Conservation (phyloP, 352 stramenopile genomes). For the Heterotrichella gracilis region DNA sequence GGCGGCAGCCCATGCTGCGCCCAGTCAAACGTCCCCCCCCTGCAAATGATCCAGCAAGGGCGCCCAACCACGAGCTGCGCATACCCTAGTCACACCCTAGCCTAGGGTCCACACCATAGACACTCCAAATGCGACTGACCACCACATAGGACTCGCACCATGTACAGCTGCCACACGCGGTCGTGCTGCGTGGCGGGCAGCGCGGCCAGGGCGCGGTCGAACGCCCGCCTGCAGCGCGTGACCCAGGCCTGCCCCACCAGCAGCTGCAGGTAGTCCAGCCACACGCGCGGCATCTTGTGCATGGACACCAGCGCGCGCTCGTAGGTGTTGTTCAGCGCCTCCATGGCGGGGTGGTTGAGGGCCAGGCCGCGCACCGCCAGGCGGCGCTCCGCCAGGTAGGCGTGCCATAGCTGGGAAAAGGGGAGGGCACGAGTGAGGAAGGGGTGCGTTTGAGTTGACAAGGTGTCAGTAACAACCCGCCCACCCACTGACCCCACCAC, state of each 20-base stretch:
- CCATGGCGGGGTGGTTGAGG: slow-evolving; percentile 25
- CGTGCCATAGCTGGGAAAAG: too few relatives aligned
- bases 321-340: slow-evolving; percentile 24
- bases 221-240: slow-evolving; percentile 40
- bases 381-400: neutral
- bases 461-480: too few relatives aligned
- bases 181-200: slow-evolving; percentile 88
- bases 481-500: too few relatives aligned
- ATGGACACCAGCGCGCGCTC: slow-evolving; percentile 56
- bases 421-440: slow-evolving; percentile 8
- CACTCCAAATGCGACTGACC: neutral
- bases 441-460: slow-evolving; percentile 16
- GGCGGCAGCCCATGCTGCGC: too few relatives aligned
- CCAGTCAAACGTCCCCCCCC: too few relatives aligned
- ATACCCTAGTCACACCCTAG: neutral
- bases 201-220: slow-evolving; percentile 64
- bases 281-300: slow-evolving; percentile 75
- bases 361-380: slow-evolving; percentile 29
- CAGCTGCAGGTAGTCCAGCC: slow-evolving; percentile 49
- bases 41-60: too few relatives aligned
- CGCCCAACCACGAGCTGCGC: neutral
- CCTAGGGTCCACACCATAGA: neutral
- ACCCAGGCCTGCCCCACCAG: slow-evolving; percentile 36
- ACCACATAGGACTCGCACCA: slow-evolving; percentile 19
- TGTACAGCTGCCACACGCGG: slow-evolving; percentile 60